A percentile compares a stretch with the other conserved stretches of the same genome.
These are phyloP conservation scores for Corylus avellana DNA, from an alignment of 306 rosid species.

Conservation along the genomic window DNA sequence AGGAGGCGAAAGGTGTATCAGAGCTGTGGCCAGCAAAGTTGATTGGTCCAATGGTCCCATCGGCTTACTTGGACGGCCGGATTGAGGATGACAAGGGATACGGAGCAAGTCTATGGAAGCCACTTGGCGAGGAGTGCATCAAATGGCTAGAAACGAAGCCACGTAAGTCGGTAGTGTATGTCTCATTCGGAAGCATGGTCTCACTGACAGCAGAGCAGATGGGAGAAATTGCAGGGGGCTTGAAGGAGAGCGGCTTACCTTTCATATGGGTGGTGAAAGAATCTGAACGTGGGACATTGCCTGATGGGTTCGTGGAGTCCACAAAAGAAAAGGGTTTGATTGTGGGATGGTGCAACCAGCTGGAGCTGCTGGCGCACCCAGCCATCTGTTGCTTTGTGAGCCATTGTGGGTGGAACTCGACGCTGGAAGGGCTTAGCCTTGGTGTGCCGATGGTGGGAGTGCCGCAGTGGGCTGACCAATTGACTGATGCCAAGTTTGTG, in stretches of 20 bases:
- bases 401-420: constrained; percentile 73
- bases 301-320: constrained; percentile 30
- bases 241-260: constrained; percentile 36
- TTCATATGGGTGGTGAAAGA: constrained; percentile 53
- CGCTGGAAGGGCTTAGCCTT: constrained; percentile 64
- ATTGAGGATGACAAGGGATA: constrained; percentile 50
- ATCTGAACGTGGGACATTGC: constrained; percentile 41
- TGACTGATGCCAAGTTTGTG: constrained; percentile 64
- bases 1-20: constrained; percentile 32
- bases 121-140: constrained; percentile 38
- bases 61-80: constrained; percentile 47
- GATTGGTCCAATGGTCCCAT: constrained; percentile 59
- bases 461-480: constrained; percentile 67
- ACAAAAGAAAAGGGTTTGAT: constrained; percentile 40
- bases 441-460: constrained; percentile 65
- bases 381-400: constrained; percentile 63
- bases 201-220: constrained; percentile 39
- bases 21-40: constrained; percentile 42
- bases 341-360: constrained; percentile 62
- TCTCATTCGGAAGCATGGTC: constrained; percentile 60
- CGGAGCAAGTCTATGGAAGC: constrained; percentile 55
- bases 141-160: constrained; percentile 48
- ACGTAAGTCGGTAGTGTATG: constrained; percentile 37
- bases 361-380: constrained; percentile 51
- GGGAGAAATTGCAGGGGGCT: constrained; percentile 41